These are phyloP conservation scores for Boletus vermiculosoides DNA, from an alignment of 768 basidiomycete genomes.

Conservation along the genomic window DNA sequence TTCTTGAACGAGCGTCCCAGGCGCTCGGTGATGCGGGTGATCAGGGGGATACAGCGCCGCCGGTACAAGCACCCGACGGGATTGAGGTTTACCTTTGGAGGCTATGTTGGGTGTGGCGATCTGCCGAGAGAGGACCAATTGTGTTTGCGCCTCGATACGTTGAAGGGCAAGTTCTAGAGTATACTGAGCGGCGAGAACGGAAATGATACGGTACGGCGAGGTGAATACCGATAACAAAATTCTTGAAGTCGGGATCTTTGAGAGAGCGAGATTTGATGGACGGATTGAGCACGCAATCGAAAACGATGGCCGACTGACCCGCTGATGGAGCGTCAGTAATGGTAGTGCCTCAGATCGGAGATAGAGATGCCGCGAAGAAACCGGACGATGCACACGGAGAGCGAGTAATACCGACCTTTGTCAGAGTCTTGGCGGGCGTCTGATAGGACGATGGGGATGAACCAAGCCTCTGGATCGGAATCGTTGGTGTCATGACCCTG, in stretches of 20 bases:
- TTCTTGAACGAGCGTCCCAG: conserved; percentile 25
- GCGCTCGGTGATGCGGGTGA: conserved; percentile 16
- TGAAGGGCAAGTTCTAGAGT: conserved; percentile 63
- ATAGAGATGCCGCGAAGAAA: conserved; percentile 14
- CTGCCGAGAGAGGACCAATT: conserved; percentile 60
- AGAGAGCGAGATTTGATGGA: conserved; percentile 58
- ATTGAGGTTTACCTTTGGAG: conserved; percentile 66
- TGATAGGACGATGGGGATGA: conserved; percentile 71
- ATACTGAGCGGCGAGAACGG: conserved; percentile 11
- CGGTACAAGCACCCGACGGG: conserved; percentile 59
- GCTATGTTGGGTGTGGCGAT: conserved; percentile 75
- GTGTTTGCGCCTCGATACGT: conserved; percentile 60
- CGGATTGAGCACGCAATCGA: conserved; percentile 68
- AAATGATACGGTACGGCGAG: not conserved
- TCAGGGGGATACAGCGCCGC: conserved; percentile 36
- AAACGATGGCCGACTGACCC: conserved; percentile 66
- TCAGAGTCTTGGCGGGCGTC: conserved; percentile 60
- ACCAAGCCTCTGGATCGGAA: conserved; percentile 46
- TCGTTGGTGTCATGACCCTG: conserved; percentile 45
- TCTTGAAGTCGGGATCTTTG: conserved; percentile 63
- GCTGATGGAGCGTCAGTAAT: conserved; percentile 39
- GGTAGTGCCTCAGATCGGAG: conserved; percentile 5
- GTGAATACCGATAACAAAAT: conserved; percentile 61
- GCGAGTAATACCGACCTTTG: conserved; percentile 52
- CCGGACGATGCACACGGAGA: conserved; percentile 6